Conservation (phyloP, 768 basidiomycete species). For the Podaxis rugospora region DNA sequence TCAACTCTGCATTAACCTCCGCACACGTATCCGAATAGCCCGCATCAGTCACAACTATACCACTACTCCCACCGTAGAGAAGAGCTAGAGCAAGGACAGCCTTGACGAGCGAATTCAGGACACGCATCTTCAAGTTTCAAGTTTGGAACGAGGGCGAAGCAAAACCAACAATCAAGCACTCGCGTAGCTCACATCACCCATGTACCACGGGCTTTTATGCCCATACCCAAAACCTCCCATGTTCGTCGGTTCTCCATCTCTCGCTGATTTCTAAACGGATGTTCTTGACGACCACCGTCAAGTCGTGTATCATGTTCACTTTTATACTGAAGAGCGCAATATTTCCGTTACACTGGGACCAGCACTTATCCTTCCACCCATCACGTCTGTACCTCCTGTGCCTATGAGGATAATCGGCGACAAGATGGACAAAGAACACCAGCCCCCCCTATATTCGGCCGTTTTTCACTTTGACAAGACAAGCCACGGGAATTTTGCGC, state of each 20-base stretch:
- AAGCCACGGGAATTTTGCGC: background rate
- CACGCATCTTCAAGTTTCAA: background rate
- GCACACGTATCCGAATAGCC: constrained; percentile 32
- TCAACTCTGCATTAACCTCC: constrained; percentile 27
- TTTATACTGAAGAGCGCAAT: no score
- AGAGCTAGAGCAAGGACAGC: background rate
- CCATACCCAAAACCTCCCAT: background rate
- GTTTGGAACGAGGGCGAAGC: background rate
- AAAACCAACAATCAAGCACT: background rate
- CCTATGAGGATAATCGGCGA: background rate
- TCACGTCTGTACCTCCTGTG: background rate
- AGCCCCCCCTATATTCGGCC: background rate
- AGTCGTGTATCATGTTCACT: background rate
- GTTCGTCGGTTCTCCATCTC: background rate
- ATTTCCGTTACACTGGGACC: background rate
- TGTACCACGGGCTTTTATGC: background rate
- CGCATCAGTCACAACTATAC: background rate
- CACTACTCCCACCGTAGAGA: background rate
- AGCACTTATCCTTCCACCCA: background rate
- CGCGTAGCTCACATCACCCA: background rate
- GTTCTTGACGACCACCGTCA: background rate
- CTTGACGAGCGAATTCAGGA: background rate
- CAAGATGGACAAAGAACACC: background rate
- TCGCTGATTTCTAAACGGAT: background rate
- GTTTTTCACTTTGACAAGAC: background rate